Evolutionary conservation across 495 filamentous ascomycete species (phyloP), one percentile per base, ranked within the genome.

Genomic region (Lindgomyces ingoldianus): DNA sequence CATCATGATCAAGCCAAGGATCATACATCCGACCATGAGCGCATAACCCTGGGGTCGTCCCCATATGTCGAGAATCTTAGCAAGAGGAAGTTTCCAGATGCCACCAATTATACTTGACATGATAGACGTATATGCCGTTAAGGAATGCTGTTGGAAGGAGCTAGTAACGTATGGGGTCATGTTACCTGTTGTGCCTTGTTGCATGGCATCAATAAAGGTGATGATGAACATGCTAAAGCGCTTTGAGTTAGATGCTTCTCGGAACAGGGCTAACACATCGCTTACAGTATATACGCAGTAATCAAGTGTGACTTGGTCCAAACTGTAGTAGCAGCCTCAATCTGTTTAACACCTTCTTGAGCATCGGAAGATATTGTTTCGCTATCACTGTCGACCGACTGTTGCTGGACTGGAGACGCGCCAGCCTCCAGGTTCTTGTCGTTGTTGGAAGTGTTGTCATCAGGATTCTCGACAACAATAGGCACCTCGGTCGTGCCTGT

Each of bases 41-140:
- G 71, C 77, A 69, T 86, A 87, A 29, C 76, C 78, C 53, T 80
- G 70, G 66, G 81, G 58, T 71, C 84, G 70, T 57, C 85, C 87
- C 79, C 83, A 89, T 24, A 86, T 74, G 67, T 90, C 85, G 64
- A 89, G 74, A 49, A 89, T 74, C 72, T 89, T 88, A 46, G 85
- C 86, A 16, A 87, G 73, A 0, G 86, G 80, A 27, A 89, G 75
- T 58, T 84, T 86, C 44, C 79, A 73, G 19, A 87, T 76, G 57
- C 86, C 87, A 58, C 82, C 86, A 58, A 90, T 82, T 64, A 90
- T 72, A 41, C 65, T 75, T 44, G 79, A 78, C 60, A 85, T 72
- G 65, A 85, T 68, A 29, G 18, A 21, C 10, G 62, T 65, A 19
- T 62, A 67, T 1, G 73, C 60, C 0, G 65, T 65, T n/a, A 75